A percentile compares a stretch with the other conserved stretches of the same genome.
Evolutionary conservation across 2,329 filamentous ascomycete genomes (phyloP).

Genomic region (Colletotrichum godetiae): DNA sequence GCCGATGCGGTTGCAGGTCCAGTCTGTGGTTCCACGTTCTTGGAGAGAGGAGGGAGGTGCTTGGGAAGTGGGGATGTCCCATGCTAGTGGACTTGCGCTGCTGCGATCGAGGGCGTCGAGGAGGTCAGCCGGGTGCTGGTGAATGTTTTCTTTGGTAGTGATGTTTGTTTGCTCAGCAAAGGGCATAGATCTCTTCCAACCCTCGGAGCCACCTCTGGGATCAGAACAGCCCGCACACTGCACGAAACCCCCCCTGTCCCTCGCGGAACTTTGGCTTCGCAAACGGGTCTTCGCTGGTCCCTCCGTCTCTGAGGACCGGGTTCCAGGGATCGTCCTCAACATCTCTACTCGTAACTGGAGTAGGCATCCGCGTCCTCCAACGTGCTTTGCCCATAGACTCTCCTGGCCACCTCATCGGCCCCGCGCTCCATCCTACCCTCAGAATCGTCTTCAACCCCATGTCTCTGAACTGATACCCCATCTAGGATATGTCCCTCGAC

Average conservation of each 20-base stretch:
- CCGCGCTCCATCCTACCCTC: not conserved
- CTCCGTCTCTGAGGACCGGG: not conserved
- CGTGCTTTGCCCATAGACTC: not conserved
- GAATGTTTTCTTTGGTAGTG: too few relatives aligned
- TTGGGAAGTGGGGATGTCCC: not conserved
- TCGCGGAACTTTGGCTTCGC: too few relatives aligned
- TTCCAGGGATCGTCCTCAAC: not conserved
- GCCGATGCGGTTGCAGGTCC: constrained; percentile 2
- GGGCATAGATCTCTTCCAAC: too few relatives aligned
- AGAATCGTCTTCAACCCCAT: not conserved
- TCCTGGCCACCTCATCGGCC: not conserved
- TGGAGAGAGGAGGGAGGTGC: not conserved
- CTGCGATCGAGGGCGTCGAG: too few relatives aligned
- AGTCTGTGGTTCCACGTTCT: not conserved
- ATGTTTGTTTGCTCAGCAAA: too few relatives aligned
- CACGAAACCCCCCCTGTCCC: not conserved
- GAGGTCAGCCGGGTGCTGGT: too few relatives aligned
- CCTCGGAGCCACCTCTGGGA: too few relatives aligned
- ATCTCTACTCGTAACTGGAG: not conserved
- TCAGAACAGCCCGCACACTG: too few relatives aligned
- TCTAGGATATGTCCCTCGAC: not conserved
- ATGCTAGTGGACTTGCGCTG: not conserved
- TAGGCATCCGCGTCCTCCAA: not conserved
- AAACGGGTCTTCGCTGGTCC: not conserved
- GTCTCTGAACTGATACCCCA: too few relatives aligned